Evolutionary conservation across 2,329 filamentous ascomycete species (phyloP), one percentile per base, ranked within the genome.

Genomic region (Fusarium xylarioides): DNA sequence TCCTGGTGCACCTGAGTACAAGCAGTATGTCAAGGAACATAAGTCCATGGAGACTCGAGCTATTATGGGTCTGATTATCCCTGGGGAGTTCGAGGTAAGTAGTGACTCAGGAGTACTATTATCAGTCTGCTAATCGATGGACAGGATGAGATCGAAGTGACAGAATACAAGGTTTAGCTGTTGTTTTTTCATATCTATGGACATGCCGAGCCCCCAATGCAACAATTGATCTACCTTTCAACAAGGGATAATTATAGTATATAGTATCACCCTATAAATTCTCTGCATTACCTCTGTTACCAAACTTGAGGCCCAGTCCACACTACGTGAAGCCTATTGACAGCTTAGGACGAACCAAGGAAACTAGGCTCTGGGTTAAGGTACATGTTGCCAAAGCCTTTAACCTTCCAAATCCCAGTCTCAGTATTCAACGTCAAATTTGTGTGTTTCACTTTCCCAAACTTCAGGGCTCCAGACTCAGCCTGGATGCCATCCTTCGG

Each of bases 241-340:
- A 34, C 47, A 14, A 50, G 15, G 11, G 8, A 7, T 0, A 16
- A 9, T 2, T 2, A 12, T 23, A 6, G 9, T 23, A 32, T 18
- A n/a, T 10, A n/a, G 7, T 4, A 0, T 23, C 0, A 2, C 4
- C 1, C 2, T 19, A 11, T 19, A 11, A 7, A 19, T 11, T 4
- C 8, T 26, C 4, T 35, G 7, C n/a, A 21, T 4, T 15, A 15
- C 3, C 4, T 26, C 18, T 26, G 9, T 26, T 11, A 3, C 30
- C 9, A 3, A 15, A 19, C 1, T 14, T 8, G 1, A 19, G 11
- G 1, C 0, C 11, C 23, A 8, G 6, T 3, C 10, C 1, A 34
- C 15, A 14, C 11, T 23, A 3, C 0, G 11, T 23, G 21, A 14
- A 8, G 6, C 30, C 14, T 15, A 16, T 28, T 26, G 14, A 2